Conservation (phyloP, 768 basidiomycete species). For the Russula foetens region DNA sequence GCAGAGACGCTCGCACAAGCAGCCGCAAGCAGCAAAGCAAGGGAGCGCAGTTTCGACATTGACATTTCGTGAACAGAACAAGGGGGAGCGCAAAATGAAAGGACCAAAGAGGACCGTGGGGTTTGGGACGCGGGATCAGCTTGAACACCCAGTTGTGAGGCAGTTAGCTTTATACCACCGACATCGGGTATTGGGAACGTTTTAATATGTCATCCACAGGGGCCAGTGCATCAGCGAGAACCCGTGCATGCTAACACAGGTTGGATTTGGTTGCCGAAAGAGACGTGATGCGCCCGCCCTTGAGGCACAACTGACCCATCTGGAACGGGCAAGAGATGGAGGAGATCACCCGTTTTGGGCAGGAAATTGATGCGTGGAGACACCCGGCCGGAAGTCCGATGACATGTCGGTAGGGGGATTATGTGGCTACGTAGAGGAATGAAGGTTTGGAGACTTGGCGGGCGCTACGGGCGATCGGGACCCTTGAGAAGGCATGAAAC, state of each 20-base stretch:
- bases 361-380: neutral
- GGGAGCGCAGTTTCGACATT: conserved; percentile 2
- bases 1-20: neutral
- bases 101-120: neutral
- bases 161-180: neutral
- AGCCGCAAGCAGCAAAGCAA: neutral
- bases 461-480: too few relatives aligned
- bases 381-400: neutral
- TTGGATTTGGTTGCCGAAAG: neutral
- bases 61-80: neutral
- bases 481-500: too few relatives aligned
- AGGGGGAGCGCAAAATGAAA: neutral
- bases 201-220: neutral
- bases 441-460: too few relatives aligned
- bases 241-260: too few relatives aligned
- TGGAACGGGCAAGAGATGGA: neutral
- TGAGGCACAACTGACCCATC: too few relatives aligned
- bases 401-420: neutral
- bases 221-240: neutral
- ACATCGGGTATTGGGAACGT: neutral
- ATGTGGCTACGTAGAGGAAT: too few relatives aligned
- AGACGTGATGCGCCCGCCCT: neutral
- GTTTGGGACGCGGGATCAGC: neutral
- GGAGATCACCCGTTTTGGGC: neutral
- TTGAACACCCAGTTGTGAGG: neutral